phyloP scores from a whole-genome alignment of 1,284 basidiomycete genomes.

The Thelephora terrestris region DNA sequence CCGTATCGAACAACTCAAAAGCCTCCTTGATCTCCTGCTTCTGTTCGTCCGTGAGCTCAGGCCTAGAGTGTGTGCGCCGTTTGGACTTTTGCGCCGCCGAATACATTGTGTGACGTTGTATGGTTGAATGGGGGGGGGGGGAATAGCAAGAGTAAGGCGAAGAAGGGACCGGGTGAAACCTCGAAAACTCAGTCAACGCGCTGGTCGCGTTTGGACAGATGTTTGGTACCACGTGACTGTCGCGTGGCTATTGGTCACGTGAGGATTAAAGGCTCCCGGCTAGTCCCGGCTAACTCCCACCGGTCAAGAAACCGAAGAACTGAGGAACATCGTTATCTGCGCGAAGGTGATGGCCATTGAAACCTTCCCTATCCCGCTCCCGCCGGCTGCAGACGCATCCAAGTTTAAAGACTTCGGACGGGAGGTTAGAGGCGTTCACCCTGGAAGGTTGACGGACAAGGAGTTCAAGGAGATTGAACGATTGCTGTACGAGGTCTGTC shows the following conservation, averaged over 20 bases:
- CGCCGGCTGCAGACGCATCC: slow-evolving; percentile 35
- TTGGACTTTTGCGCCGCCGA: slow-evolving; percentile 65
- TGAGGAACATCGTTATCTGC: too few species aligned
- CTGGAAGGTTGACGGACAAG: slow-evolving; percentile 31
- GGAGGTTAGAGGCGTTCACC: slow-evolving; percentile 40
- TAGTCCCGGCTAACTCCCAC: too few species aligned
- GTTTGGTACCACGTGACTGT: too few species aligned
- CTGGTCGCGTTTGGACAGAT: too few species aligned
- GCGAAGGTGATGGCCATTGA: slow-evolving; percentile 29
- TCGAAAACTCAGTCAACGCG: too few species aligned
- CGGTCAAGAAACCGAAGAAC: too few species aligned
- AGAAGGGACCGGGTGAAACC: too few species aligned
- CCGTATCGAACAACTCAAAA: slow-evolving; percentile 97
- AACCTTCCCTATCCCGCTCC: slow-evolving; percentile 32
- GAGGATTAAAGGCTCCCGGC: too few species aligned
- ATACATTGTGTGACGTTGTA: slow-evolving; percentile 40
- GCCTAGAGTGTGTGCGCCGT: slow-evolving; percentile 57
- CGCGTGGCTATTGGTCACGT: too few species aligned
- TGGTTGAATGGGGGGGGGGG: background rate
- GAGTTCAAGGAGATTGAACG: slow-evolving; percentile 41
- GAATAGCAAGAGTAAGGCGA: slow-evolving; percentile 2
- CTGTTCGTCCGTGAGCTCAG: slow-evolving; percentile 88
- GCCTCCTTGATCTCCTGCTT: slow-evolving; percentile 98
- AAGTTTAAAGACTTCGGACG: slow-evolving; percentile 42
- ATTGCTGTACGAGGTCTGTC: slow-evolving; percentile 40